Base-by-base conservation (phyloP, 306 rosid species). In the Trifolium repens region DNA sequence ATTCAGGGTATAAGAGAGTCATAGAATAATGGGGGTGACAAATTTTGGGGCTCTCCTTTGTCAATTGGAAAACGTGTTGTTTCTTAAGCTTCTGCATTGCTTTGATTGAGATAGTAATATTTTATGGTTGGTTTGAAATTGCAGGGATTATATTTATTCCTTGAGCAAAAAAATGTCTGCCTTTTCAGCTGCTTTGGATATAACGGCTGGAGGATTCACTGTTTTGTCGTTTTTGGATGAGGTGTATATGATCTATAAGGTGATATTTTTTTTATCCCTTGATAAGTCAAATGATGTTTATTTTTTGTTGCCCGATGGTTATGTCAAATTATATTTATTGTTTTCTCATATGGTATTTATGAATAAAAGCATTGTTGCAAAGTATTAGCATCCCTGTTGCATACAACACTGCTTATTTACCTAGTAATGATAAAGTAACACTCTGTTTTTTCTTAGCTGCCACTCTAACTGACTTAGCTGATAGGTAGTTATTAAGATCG, bases 61-160 rank as follows among this genome's bases (percentile, higher is more conserved):
- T 57, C 15, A 44, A 57, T 72, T 35, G 55, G 42, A 62, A 52
- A 47, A 40, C 24, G 67, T 73, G 15, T 54, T 46, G 50, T 72
- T 65, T 64, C 73, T 78, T 74, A 73, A 46, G 62, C 70, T 35
- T 80, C n/a, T 32, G 53, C 78, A 61, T 76, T 80, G 37, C 79
- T 57, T 72, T 81, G 78, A 86, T 74, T 60, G 77, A 84, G 79
- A 87, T 73, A 63, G 75, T 77, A 67, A 80, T 71, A 43, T 77
- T 37, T 78, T 69, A 66, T 50, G 53, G 57, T 75, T 46, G 15
- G 63, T 58, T 84, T 80, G 68, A 73, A 78, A 53, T 58, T 84
- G 83, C 93, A 94, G 98, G 94, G 86, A 85, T 68, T 85, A 58
- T 80, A 66, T 84, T 80, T 87, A 83, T 82, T 88, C 98, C 46